Conservation (phyloP, 139 green algal species). For the Coelastrella sp. region DNA sequence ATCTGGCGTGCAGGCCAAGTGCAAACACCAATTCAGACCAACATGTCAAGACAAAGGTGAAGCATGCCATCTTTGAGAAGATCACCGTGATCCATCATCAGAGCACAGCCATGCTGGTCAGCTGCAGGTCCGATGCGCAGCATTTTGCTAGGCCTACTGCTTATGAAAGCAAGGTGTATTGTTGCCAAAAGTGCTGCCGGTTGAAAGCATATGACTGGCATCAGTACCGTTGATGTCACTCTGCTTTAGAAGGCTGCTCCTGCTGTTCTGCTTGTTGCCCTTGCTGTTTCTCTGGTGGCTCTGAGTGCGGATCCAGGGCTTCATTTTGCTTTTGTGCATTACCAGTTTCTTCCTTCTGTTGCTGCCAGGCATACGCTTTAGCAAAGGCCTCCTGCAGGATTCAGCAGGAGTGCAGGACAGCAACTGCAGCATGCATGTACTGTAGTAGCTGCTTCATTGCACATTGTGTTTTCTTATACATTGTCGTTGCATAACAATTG, state of each 20-base stretch:
- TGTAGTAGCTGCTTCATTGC: no score
- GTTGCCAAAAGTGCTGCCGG: no score
- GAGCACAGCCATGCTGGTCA: no score
- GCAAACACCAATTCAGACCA: background rate
- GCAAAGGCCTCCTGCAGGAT: constrained; percentile 36
- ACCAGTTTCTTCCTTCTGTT: background rate
- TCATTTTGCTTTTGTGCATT: background rate
- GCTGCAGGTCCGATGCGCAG: no score
- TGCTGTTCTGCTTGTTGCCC: background rate
- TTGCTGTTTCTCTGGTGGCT: background rate
- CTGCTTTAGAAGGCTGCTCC: background rate
- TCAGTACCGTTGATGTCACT: background rate
- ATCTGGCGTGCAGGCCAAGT: background rate
- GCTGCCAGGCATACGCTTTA: constrained; percentile 25
- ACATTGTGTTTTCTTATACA: no score
- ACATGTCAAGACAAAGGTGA: background rate
- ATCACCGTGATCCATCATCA: background rate
- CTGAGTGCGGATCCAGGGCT: background rate
- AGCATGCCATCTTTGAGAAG: background rate
- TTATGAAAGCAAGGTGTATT: no score
- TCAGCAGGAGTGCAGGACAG: no score
- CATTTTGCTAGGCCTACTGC: no score
- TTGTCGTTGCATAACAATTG: no score
- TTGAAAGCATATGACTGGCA: no score
- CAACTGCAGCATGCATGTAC: no score